Conservation (phyloP, 768 basidiomycete species). For the Obba rivulosa region DNA sequence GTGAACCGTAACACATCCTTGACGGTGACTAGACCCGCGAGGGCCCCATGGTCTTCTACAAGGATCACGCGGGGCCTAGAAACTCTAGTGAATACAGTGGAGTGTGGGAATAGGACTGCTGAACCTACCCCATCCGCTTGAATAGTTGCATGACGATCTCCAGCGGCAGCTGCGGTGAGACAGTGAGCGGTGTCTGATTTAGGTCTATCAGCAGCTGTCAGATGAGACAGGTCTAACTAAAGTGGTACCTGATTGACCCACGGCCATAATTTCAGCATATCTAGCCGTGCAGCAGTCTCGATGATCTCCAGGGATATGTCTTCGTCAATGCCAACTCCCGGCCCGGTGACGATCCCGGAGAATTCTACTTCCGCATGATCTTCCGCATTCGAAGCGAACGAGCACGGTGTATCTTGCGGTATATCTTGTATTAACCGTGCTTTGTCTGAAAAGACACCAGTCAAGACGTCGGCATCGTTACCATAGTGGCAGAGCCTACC, state of each 20-base stretch:
- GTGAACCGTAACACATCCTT: slow-evolving; percentile 95
- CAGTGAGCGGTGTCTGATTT: slow-evolving; percentile 84
- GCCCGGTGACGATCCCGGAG: slow-evolving; percentile 36
- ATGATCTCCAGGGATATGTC: slow-evolving; percentile 64
- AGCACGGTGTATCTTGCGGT: slow-evolving; percentile 60
- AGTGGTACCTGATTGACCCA: slow-evolving; percentile 89
- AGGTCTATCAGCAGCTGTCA: not conserved
- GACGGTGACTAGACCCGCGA: slow-evolving; percentile 87
- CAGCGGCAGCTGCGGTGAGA: slow-evolving; percentile 85
- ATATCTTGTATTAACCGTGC: slow-evolving; percentile 60
- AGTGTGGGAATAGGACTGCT: not conserved
- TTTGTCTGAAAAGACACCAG: slow-evolving; percentile 48
- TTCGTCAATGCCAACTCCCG: slow-evolving; percentile 58
- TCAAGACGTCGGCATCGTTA: not conserved
- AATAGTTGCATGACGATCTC: slow-evolving; percentile 98
- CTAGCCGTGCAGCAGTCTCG: slow-evolving; percentile 50
- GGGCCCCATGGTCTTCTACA: slow-evolving; percentile 78
- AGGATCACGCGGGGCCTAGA: slow-evolving; percentile 91
- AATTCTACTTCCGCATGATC: slow-evolving; percentile 46
- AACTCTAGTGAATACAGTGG: slow-evolving; percentile 3
- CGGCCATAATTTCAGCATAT: slow-evolving; percentile 68
- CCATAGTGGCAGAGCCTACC: slow-evolving; percentile 39
- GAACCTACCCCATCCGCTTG: slow-evolving; percentile 90
- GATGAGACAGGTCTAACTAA: not conserved
- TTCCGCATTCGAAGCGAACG: slow-evolving; percentile 53